Percentiles rank a stretch among this genome's conserved stretches.
phyloP scores from a whole-genome alignment of 345 rosid species.

The Eucalyptus albens region DNA sequence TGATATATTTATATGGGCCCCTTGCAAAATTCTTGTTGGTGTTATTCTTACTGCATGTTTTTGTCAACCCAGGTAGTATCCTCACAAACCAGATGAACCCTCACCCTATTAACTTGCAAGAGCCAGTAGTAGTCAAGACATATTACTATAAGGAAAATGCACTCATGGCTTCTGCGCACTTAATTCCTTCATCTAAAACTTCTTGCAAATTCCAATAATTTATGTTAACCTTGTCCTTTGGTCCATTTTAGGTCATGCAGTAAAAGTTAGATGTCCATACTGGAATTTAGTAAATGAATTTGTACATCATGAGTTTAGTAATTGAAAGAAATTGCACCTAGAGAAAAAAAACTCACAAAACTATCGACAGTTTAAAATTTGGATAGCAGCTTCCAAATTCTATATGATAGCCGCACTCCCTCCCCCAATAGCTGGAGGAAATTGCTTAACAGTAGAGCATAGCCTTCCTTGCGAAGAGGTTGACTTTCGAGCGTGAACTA shows the following conservation, averaged over 20 bases:
- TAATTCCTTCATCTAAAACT: not conserved
- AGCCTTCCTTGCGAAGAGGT: not conserved
- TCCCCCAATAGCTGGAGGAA: not conserved
- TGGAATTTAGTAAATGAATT: not conserved
- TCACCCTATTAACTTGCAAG: not conserved
- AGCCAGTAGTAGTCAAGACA: not conserved
- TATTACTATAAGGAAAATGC: not conserved
- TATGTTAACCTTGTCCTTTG: not conserved
- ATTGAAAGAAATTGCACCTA: not conserved
- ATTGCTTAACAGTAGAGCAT: not conserved
- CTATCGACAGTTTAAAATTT: not conserved
- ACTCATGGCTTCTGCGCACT: not conserved
- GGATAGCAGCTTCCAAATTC: not conserved
- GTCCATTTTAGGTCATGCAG: not conserved
- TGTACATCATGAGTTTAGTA: not conserved
- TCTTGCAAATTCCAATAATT: not conserved
- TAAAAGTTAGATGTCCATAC: not conserved
- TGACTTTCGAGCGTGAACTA: not conserved
- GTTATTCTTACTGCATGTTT: not conserved
- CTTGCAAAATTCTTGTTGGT: not conserved
- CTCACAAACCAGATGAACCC: not conserved
- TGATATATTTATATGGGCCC: not conserved
- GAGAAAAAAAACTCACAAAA: not conserved
- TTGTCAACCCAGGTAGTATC: not conserved
- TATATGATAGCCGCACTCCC: not conserved